Base-by-base conservation (phyloP, 768 basidiomycete genomes). In the Russula dissimulans region DNA sequence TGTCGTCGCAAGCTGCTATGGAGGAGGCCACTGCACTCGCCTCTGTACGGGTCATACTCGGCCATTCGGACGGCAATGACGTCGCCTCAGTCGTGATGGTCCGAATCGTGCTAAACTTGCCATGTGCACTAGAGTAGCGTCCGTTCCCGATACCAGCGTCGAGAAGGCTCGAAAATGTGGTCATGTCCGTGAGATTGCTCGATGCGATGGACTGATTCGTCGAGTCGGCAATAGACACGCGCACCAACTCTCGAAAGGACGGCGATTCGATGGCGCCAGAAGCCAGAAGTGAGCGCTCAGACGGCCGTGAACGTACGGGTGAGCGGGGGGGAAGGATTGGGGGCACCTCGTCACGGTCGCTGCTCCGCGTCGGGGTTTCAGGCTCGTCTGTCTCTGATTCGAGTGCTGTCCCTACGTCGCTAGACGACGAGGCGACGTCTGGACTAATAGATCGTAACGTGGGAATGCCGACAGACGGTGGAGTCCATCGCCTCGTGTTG, bases 81-180 rank as follows among this genome's bases (percentile, higher is more conserved):
- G 89, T 92, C 61, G 85, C 78, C 64, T 91, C 89, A 34, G 91
- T 92, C 36, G 84, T 89, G 61, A 85, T 76, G n/a, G 90, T 91
- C 67, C 87, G 78, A 62, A 91, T 82, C 11, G 90, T 92, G 44
- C 84, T 87, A 71, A 83, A 91, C 69, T 81, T 85, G 68, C 81
- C 84, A 63, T 76, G 75, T 45, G 72, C 75, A 58, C 63, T 65
- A 55, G 54, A 65, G 54, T 47, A 44, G 34, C 71, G 72, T 39
- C 76, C 74, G 52, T 72, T 75, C 55, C 72, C 75, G 56, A 66
- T 50, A 43, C 60, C 65, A 54, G 60, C 55, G 43, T 87, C 85
- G 55, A 87, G 74, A 59, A 87, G 72, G 63, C 85, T 87, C 54
- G 87, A 87, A 68, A 81, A 77, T n/a, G 68, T 66, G 3, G 75